Percentiles rank a stretch among this genome's conserved stretches.
Evolutionary conservation across 768 basidiomycete species (phyloP).

Genomic region (Lenzites betulinus): DNA sequence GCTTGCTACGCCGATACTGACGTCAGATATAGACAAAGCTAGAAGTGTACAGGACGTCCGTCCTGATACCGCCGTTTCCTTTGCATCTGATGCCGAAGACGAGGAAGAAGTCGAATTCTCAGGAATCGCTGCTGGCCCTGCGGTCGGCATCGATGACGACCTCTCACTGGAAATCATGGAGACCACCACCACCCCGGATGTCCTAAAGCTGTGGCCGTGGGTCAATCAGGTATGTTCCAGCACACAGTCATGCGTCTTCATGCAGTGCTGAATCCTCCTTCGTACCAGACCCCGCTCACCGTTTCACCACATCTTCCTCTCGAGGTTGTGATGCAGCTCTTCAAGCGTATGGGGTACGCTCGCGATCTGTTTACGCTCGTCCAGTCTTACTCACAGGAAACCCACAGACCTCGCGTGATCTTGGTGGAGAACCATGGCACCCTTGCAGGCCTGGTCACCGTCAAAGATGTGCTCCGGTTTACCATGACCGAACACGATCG

Average conservation of each 20-base stretch:
- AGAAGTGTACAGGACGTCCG: conserved; percentile 61
- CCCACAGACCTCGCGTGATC: conserved; percentile 86
- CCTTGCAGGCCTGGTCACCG: conserved; percentile 85
- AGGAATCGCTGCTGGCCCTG: conserved; percentile 45
- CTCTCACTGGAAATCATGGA: conserved; percentile 66
- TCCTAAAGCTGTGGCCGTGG: conserved; percentile 82
- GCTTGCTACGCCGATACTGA: neutral
- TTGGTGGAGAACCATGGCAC: conserved; percentile 86
- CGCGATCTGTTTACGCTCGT: neutral
- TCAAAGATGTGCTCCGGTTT: conserved; percentile 94
- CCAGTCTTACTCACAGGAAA: neutral
- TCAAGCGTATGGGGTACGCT: conserved; percentile 95
- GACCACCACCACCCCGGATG: conserved; percentile 55
- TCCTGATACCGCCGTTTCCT: conserved; percentile 71
- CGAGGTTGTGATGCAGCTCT: conserved; percentile 97
- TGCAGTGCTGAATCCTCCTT: neutral
- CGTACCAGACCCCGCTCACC: conserved; percentile 89
- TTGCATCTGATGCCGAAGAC: conserved; percentile 56
- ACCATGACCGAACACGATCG: conserved; percentile 45
- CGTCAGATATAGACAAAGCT: conserved; percentile 60
- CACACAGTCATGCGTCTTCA: neutral
- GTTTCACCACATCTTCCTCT: conserved; percentile 90
- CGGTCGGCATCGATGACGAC: conserved; percentile 68
- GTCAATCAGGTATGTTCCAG: conserved; percentile 79
- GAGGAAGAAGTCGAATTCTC: conserved; percentile 49